Evolutionary conservation across 2,329 filamentous ascomycete species (phyloP), one percentile per base, ranked within the genome.

Genomic region (Ophiognomonia clavigignenti-juglandacearum): DNA sequence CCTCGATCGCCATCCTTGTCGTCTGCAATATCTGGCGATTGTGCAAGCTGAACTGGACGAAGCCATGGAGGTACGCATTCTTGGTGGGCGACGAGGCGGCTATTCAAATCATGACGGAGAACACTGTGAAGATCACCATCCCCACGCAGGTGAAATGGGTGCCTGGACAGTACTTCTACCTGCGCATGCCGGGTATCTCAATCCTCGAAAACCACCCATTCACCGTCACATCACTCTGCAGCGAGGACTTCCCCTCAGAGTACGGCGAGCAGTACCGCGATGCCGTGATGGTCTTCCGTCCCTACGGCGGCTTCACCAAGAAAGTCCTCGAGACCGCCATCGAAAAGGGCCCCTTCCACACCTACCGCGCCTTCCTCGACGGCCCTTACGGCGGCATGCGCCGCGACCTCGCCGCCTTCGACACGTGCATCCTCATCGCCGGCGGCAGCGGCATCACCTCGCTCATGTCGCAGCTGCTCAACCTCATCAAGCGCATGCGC

Each of bases 361-460:
- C 89, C 0, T 96, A 96, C 61, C 82, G 89, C 11, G 90, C 92
- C 2, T 96, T 95, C 61, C 73, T 97, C 4, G 92, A 97, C 60
- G 92, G 92, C 0, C 93, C 93, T 0, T 97, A 97, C 54, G 93
- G 93, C 44, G 92, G 92, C 47, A 95, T 96, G 88, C 84, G 88
- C 51, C 80, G 90, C 45, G 87, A 92, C 52, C 77, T 97, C 53
- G 86, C 91, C 39, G 88, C 91, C 1, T 97, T 97, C 58, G 92
- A 97, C 55, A 92, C 92, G 16, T 90, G 93, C 45, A 85, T 97
- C 32, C 77, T 97, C 45, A 90, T 97, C 58, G 92, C 92, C 0
- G 93, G 93, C 40, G 93, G 93, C 36, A 96, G 89, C 56, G 92
- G 92, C 22, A 93, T 97, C 61, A 97, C 93, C 0, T 90, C 92